Conservation (phyloP, 768 basidiomycete genomes). For the Suillus lakei region DNA sequence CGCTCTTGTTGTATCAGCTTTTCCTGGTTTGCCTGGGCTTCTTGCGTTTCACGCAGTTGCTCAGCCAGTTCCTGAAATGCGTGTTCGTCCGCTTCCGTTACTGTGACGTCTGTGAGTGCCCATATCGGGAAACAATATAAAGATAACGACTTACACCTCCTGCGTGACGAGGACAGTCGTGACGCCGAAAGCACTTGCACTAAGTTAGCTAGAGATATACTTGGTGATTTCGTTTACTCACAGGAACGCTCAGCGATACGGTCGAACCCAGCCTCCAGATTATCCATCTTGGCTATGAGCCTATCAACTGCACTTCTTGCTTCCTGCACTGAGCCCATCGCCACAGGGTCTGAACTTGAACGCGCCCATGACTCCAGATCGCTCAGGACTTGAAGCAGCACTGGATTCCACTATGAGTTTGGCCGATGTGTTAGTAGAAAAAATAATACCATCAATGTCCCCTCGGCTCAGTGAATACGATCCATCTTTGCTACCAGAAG, state of each 20-base stretch:
- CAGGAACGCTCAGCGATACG: slow-evolving; percentile 84
- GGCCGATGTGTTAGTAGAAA: neutral
- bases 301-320: slow-evolving; percentile 68
- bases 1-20: slow-evolving; percentile 63
- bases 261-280: slow-evolving; percentile 80
- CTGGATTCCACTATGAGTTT: slow-evolving; percentile 41
- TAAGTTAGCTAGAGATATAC: slow-evolving; percentile 10
- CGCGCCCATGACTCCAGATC: slow-evolving; percentile 66
- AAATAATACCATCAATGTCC: slow-evolving; percentile 69
- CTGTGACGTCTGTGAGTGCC: slow-evolving; percentile 39
- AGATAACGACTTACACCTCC: slow-evolving; percentile 62
- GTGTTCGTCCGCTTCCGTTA: slow-evolving; percentile 75
- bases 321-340: slow-evolving; percentile 62
- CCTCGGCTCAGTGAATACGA: slow-evolving; percentile 69
- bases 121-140: neutral
- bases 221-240: slow-evolving; percentile 40
- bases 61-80: slow-evolving; percentile 74
- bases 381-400: slow-evolving; percentile 61
- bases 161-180: slow-evolving; percentile 65
- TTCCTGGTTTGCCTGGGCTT: slow-evolving; percentile 62
- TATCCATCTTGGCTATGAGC: slow-evolving; percentile 78
- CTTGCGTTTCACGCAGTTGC: slow-evolving; percentile 64
- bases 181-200: slow-evolving; percentile 76
- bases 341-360: slow-evolving; percentile 47
- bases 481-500: slow-evolving; percentile 63